Conservation (phyloP, 495 filamentous ascomycete species). For the Neurospora sp. region DNA sequence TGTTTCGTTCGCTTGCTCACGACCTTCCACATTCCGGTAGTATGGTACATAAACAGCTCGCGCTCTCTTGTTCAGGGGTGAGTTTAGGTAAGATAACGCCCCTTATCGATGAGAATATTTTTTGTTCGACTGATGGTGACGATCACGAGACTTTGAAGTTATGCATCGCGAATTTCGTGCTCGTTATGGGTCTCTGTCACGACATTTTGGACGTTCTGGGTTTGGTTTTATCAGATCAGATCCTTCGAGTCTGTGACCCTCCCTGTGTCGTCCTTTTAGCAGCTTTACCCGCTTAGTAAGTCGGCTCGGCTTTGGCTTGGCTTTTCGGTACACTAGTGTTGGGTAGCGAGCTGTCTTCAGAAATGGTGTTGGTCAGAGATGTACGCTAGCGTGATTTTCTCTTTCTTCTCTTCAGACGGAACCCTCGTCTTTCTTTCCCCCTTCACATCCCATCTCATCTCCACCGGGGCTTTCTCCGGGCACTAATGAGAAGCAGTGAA, state of each 20-base stretch:
- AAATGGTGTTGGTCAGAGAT: background rate
- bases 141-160: background rate
- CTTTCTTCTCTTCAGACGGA: background rate
- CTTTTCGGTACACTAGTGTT: background rate
- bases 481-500: background rate
- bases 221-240: background rate
- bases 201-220: background rate
- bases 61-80: background rate
- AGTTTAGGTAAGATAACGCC: background rate
- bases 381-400: background rate
- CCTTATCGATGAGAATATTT: background rate
- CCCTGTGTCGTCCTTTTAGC: background rate
- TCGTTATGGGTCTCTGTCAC: background rate
- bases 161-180: background rate
- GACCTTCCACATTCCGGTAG: background rate
- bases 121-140: background rate
- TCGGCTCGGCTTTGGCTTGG: background rate
- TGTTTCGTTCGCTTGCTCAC: background rate
- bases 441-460: background rate
- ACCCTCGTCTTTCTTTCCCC: background rate
- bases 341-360: background rate
- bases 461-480: background rate
- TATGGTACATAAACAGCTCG: background rate
- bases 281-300: background rate
- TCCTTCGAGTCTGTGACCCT: background rate